phyloP scores from a whole-genome alignment of 148 eudicot genomes.

The Linanthus parryae region DNA sequence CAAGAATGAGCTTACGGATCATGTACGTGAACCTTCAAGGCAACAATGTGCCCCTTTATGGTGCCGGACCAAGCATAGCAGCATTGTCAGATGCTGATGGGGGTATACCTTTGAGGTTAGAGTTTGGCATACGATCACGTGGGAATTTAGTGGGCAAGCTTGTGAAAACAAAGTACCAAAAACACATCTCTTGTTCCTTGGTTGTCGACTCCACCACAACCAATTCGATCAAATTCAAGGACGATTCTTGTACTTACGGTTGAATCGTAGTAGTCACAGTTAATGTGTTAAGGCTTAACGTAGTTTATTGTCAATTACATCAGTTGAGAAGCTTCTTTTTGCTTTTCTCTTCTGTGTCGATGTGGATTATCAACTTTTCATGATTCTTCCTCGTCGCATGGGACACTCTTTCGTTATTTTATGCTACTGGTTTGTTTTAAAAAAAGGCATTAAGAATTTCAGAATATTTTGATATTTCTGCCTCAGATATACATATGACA shows the following conservation, averaged over 20 bases:
- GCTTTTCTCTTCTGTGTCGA: no score
- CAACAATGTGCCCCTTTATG: constrained; percentile 52
- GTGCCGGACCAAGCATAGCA: constrained; percentile 50
- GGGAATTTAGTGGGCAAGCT: constrained; percentile 51
- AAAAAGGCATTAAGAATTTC: no score
- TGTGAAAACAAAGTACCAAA: constrained; percentile 42
- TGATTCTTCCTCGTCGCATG: no score
- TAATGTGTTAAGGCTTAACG: no score
- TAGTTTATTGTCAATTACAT: no score
- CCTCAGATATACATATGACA: no score
- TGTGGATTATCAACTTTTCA: no score
- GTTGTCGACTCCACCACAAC: constrained; percentile 18
- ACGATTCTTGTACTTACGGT: constrained; percentile 39
- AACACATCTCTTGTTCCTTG: constrained; percentile 37
- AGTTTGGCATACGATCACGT: constrained; percentile 36
- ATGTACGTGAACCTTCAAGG: constrained; percentile 36
- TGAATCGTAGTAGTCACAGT: no score
- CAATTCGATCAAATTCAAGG: constrained; percentile 24
- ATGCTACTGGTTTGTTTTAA: no score
- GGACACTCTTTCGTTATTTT: no score
- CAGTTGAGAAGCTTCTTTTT: no score
- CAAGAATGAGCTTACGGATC: constrained; percentile 40
- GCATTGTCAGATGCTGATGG: constrained; percentile 8
- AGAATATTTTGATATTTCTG: no score
- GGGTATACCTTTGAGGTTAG: constrained; percentile 45